Conservation (phyloP, 2,329 filamentous ascomycete species). For the Hypoxylon sp. region DNA sequence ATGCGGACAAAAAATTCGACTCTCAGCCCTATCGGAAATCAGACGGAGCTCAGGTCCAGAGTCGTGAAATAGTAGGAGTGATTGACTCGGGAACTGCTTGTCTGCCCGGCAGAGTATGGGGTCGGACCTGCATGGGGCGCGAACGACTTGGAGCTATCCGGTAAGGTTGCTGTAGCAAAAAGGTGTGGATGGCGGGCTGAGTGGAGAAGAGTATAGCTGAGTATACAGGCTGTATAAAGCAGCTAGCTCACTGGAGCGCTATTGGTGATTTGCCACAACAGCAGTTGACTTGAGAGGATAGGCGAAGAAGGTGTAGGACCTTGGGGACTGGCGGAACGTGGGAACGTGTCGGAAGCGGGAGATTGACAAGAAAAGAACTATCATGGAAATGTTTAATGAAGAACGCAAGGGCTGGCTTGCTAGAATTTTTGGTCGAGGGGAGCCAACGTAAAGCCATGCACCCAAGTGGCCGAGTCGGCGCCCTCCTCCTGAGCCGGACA, state of each 20-base stretch:
- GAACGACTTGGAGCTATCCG: constrained; percentile 42
- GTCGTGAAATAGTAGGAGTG: constrained; percentile 45
- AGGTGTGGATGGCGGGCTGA: constrained; percentile 32
- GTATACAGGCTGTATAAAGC: constrained; percentile 30
- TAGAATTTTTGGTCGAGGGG: constrained; percentile 39
- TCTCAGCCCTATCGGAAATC: constrained; percentile 54
- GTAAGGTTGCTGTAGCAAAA: constrained; percentile 38
- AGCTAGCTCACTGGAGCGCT: constrained; percentile 45
- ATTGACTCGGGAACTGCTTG: constrained; percentile 40
- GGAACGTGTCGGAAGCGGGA: constrained; percentile 51
- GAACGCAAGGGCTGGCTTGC: constrained; percentile 48
- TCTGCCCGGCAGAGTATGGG: constrained; percentile 44
- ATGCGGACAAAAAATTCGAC: constrained; percentile 50
- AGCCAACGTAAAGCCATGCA: constrained; percentile 44
- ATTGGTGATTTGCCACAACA: constrained; percentile 44
- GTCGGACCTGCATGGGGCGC: constrained; percentile 48
- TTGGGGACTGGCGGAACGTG: constrained; percentile 43
- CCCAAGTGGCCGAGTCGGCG: constrained; percentile 41
- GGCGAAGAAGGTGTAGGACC: constrained; percentile 41
- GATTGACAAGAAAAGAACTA: constrained; percentile 46
- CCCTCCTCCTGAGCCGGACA: constrained; percentile 44
- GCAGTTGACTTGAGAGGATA: constrained; percentile 41
- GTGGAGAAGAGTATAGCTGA: constrained; percentile 41
- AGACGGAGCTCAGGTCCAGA: constrained; percentile 42
- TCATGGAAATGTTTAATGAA: constrained; percentile 42